Evolutionary conservation across 2,329 filamentous ascomycete genomes (phyloP), one percentile per base, ranked within the genome.

Genomic region (Fusarium anguioides): DNA sequence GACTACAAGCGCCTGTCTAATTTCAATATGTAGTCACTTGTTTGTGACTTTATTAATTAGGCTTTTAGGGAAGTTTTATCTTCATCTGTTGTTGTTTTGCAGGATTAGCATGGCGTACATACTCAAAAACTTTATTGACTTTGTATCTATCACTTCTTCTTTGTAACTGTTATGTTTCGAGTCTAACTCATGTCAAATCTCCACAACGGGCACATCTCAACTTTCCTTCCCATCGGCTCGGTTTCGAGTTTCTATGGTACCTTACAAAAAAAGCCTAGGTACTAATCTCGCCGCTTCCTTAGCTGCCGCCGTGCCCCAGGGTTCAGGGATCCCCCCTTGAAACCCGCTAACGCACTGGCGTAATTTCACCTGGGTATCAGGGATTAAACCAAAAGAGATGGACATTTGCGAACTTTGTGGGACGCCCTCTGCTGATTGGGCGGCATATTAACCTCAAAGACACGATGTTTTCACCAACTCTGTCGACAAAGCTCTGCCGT

Each of bases 281-380:
- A 62, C 66, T 60, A 66, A 50, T 56, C 66, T 66, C 66, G 65
- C 57, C 66, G 62, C 56, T 66, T 69, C 52, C 52, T 69, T 71
- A 66, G 68, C 61, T 70, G 60, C 65, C 68, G 66, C 65, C 54
- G 64, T 45, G 53, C 50, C 45, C 53, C 60, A 61, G 57, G 71
- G 71, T 50, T 68, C 65, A 69, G 67, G 71, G 69, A 66, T 65
- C 76, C 80, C 81, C 77, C 81, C 81, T 82, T 85, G 82, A 86
- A 86, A 86, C 84, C 80, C 81, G 80, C 82, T 82, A 83, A 79
- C 71, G 73, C 71, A 75, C 76, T 78, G 79, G 78, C 72, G 76
- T 77, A 82, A 83, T 81, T 81, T 85, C 82, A 81, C 75, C 73
- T 76, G 66, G 72, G 81, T 82, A 76, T 82, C 82, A 83, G 78